Evolutionary conservation across 139 green algal species (phyloP), one percentile per base, ranked within the genome.

Genomic region (Marvania coccoides): DNA sequence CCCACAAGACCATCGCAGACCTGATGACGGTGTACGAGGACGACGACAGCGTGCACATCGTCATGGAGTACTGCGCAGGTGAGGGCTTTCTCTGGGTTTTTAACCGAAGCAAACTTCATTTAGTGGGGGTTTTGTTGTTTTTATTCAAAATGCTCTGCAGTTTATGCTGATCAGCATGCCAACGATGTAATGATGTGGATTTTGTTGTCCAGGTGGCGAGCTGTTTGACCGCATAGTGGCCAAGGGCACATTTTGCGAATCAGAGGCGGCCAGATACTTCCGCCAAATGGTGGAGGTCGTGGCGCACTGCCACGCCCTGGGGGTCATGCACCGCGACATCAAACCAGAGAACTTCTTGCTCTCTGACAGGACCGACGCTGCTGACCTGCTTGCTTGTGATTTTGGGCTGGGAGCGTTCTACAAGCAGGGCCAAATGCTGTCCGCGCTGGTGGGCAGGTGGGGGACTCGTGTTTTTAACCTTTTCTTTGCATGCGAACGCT

Each of bases 341-440:
- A 94, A 94, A 70, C 87, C 87, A 23, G 87, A 94, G 30, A 71
- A 70, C 39, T 76, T 71, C 37, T 54, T 71, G 36, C 47, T 70
- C n/a, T 71, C 78, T 3, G 29, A 72, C 34, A 47, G 47, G 7
- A 69, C 88, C 0, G 85, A 85, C 63, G 67, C 71, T 13, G 62
- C 59, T 9, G 61, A 69, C 34, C 37, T 58, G 5, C 36, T 62
- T 39, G 69, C 69, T 4, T 86, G 78, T 19, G 87, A 94, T 40
- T 94, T 94, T 69, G 87, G 87, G 2, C 79, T 94, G 37, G 86
- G 71, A 5, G 64, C 79, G 13, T 92, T 84, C 40, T 82, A 82
- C 75, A 81, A 82, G 59, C 71, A 66, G 12, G 74, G 72, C 8
- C 55, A 70, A 38, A 36, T 45, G 13, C 51, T 78, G n/a, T 31